Base-by-base conservation (phyloP, 352 stramenopile species). In the Blastocystis sp. region DNA sequence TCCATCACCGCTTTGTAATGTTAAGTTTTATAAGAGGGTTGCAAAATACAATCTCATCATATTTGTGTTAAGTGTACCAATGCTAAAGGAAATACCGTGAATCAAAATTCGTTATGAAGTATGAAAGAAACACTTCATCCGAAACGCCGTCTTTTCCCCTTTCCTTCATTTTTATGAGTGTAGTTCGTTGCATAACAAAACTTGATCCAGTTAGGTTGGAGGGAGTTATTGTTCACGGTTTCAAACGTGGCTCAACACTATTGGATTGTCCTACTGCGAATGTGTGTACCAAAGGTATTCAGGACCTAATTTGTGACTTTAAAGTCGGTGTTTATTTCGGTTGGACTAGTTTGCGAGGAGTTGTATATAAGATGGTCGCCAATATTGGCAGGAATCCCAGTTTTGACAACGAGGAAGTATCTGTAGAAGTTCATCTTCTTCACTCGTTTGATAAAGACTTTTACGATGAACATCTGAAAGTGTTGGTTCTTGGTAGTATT, bases 301-400 rank as follows among this genome's bases (percentile, higher is more conserved):
- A 83, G 29, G 52, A 83, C 32, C 16, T 11, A 21, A 83, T 83
- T 51, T n/a, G 39, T 32, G 19, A 43, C 16, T 83, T 83, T 66
- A 83, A 65, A 27, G 65, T 66, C 46, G 77, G 77, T 24, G 77
- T 87, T 9, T 87, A 87, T 49, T 87, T 74, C 32, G 77, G 77
- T 4, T 87, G 77, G 77, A 54, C 77, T 11, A 78, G 59, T 78
- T 78, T 87, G n/a, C 21, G 35, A 19, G 65, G 59, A 32, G 27
- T 54, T 65, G 56, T 87, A 32, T 87, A 87, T 29, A 74, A 74
- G 19, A 78, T 78, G 59, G 77, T 87, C 16, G 65, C 65, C 0
- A 87, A 87, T n/a, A 87, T 87, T n/a, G 77, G 77, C 4, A 87
- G 57, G 24, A 87, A 87, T 63, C 77, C 77, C 1, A 78, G 59